Conservation (phyloP, 768 basidiomycete species). For the Hericium rajendrae region DNA sequence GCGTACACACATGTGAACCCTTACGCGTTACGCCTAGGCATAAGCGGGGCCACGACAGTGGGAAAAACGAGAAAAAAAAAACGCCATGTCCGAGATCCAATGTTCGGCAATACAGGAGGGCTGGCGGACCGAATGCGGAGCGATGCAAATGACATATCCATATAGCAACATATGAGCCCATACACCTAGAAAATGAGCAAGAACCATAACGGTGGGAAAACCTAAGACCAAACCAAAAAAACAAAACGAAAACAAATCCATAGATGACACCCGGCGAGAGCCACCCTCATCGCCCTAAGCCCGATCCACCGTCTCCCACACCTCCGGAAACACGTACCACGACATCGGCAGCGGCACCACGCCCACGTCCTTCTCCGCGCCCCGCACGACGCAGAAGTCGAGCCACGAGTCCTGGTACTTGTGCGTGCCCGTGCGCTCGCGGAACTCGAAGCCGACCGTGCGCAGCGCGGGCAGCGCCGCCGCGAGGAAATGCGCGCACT, state of each 20-base stretch:
- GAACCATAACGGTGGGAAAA: neutral
- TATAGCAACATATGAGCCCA: neutral
- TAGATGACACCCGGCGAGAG: neutral
- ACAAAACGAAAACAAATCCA: neutral
- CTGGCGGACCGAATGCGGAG: too few species aligned
- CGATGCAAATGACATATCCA: too few species aligned
- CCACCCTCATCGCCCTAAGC: neutral
- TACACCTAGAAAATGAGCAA: neutral
- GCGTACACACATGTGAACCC: too few species aligned
- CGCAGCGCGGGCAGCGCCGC: constrained; percentile 22
- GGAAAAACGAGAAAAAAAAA: too few species aligned
- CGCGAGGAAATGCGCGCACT: constrained; percentile 22
- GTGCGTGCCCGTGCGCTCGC: constrained; percentile 27
- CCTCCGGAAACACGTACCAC: constrained; percentile 28
- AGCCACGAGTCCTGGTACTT: constrained; percentile 28
- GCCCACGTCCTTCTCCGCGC: neutral
- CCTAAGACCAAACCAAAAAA: neutral
- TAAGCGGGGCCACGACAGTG: too few species aligned
- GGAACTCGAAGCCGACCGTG: constrained; percentile 27
- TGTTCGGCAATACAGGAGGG: too few species aligned
- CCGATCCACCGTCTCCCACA: constrained; percentile 19
- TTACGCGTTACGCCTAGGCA: too few species aligned
- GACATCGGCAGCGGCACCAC: constrained; percentile 16
- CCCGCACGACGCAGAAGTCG: constrained; percentile 17
- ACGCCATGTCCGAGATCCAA: too few species aligned